Evolutionary conservation across 2,329 filamentous ascomycete species (phyloP), one percentile per base, ranked within the genome.

Genomic region (Aschersonia sp.): DNA sequence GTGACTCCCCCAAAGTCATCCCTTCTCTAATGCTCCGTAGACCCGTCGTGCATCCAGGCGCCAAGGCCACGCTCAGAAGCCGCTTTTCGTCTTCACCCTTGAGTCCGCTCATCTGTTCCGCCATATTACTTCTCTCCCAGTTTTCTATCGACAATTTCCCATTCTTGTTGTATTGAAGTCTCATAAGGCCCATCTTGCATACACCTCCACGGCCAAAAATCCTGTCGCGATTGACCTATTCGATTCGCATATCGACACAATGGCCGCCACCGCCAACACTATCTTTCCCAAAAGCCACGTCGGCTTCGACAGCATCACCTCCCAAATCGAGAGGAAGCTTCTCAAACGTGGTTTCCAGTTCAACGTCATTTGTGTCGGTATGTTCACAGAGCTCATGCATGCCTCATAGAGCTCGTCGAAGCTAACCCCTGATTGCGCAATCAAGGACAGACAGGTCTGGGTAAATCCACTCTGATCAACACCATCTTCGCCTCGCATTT

Each of bases 291-390:
- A 92, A 69, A 94, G 84, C 84, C 92, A 97, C 78, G 92, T 98
- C 69, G 92, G 92, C 80, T 98, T 98, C 76, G 92, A 98, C 77
- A 96, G 89, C 76, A 98, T 98, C 78, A 98, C 92, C 60, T 89
- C 84, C 58, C 92, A 98, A 77, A 98, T 98, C 61, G 92, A 98
- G 83, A 85, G 87, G 75, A 98, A 98, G 84, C 84, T 97, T 66
- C 71, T 98, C 74, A 98, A 98, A 80, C 89, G 92, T 72, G 92
- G 92, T 61, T 98, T 98, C 72, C 92, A 98, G 72, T 98, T 98
- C 82, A 98, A 98, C 69, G 85, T 97, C 65, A 97, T 97, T 70
- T 96, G 89, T 68, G 92, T 97, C 68, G 92, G 92, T 97, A 77
- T 68, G 91, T 83, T 40, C 44, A 48, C 47, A 35, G 45, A 52